Evolutionary conservation across 768 basidiomycete genomes (phyloP), one percentile per base, ranked within the genome.

Genomic region (Lactarius vividus): DNA sequence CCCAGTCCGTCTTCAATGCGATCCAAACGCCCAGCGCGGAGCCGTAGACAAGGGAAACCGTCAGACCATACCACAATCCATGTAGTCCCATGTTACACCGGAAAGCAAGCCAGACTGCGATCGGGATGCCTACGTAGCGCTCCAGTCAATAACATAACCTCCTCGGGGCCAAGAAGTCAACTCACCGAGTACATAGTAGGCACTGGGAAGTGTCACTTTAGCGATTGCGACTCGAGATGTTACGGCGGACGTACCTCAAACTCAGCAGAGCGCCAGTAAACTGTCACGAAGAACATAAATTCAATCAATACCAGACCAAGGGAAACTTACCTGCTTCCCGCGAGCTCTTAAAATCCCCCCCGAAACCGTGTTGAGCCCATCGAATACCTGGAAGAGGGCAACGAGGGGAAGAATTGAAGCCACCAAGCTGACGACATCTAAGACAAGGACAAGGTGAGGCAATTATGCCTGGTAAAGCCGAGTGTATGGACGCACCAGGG

Each of bases 41-140:
- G 54, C 80, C 79, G 75, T 88, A 86, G 16, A 86, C 75, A 58
- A 93, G 78, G 1, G 89, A 85, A 5, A 84, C 73, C 0, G 90
- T 91, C 44, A 96, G 77, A 16, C 94, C 94, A 46, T 89, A 80
- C 95, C 94, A 97, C 18, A 97, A 82, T 0, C 95, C 95, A 23
- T 80, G 78, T 15, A 97, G 79, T 0, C 80, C 85, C 74, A 84
- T 80, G 42, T 79, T 74, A 13, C 73, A 74, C 59, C 78, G 78
- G 79, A 95, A 94, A 2, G 90, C 81, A 4, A 96, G 85, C 76
- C 83, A 91, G 59, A 94, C 76, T 16, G 92, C 95, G 54, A 92
- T 79, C 0, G 94, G 94, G 58, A 96, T 88, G 33, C 92, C 89
- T 74, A 63, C 57, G 46, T 58, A 26, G 62, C 55, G 62, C 61